Evolutionary conservation across 2,329 filamentous ascomycete genomes (phyloP).

Genomic region (Ophiocordyceps camponoti-saundersi): DNA sequence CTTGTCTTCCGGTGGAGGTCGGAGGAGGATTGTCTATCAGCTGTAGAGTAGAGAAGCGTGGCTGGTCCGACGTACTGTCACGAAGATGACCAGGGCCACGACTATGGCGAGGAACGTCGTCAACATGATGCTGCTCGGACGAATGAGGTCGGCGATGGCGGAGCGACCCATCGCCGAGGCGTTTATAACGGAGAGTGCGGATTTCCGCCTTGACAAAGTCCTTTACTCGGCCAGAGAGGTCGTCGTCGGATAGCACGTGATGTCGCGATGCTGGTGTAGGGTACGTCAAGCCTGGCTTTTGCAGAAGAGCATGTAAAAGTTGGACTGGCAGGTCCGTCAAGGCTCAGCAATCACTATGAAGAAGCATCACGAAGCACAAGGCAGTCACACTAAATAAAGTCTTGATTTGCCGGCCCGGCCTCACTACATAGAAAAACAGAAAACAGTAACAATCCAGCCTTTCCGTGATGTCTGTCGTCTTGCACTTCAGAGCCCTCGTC

Average conservation of each 20-base stretch:
- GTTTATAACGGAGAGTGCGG: neutral
- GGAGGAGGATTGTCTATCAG: neutral
- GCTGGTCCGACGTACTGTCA: conserved; percentile 10
- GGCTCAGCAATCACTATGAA: too few relatives aligned
- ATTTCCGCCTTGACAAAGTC: neutral
- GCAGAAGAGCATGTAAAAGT: too few relatives aligned
- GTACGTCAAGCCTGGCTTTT: neutral
- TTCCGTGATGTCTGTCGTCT: neutral
- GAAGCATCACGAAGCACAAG: too few relatives aligned
- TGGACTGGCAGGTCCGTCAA: too few relatives aligned
- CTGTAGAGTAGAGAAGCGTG: neutral
- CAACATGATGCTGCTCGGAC: neutral
- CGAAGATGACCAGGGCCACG: conserved; percentile 10
- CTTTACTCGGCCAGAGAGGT: neutral
- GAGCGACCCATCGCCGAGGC: neutral
- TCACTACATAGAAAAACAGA: too few relatives aligned
- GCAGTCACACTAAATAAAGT: too few relatives aligned
- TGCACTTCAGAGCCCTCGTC: neutral
- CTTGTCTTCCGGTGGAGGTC: conserved; percentile 7
- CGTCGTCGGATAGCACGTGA: neutral
- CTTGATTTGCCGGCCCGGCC: too few relatives aligned
- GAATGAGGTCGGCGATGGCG: neutral
- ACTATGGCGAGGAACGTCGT: conserved; percentile 5
- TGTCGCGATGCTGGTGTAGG: neutral
- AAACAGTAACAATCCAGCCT: neutral